Evolutionary conservation across 345 rosid species (phyloP), one percentile per base, ranked within the genome.

Genomic region (Brassica rapa): DNA sequence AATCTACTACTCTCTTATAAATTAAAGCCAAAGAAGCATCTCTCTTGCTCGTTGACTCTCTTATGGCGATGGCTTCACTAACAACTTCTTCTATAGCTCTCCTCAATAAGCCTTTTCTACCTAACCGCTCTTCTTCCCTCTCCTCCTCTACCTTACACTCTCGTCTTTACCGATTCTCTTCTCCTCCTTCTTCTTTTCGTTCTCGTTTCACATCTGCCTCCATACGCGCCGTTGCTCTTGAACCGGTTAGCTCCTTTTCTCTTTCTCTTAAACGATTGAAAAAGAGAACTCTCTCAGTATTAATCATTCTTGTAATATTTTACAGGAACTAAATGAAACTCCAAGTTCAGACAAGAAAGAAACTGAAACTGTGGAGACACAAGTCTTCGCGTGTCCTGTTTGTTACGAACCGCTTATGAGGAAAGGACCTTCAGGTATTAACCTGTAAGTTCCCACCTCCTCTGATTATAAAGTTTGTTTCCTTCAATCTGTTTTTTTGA

Each of bases 401-500:
- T 92, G 99, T 63, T 95, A 89, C 71, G 88, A 93, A 75, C 94
- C 97, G 19, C 88, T 92, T 49, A 68, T 88, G 78, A 89, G 97
- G 82, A 91, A 89, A 88, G 99, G 98, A 8, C 98, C 96, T 73
- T 71, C 94, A 37, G 98, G 99, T 86, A 82, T 92, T 14, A 92
- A 90, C 84, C 81, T 90, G 98, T 95, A 87, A 81, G 96, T 88
- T 70, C 37, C 49, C 61, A 29, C 68, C 4, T 72, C 57, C 14
- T 66, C 73, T 19, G 43, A 24, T 62, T 37, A 60, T 3, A 55
- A 46, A 12, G 16, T 39, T 66, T 21, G 53, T 9, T 46, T 46
- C 24, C n/a, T 70, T 70, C 11, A 29, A 67, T 21, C 51, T 27
- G 62, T 10, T 5, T 10, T 5, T 24, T 33, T 16, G 14, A 60